Percentiles rank a stretch among this genome's conserved stretches.
Conservation (phyloP, 257 asterid genomes). For the Dorcoceras hygrometricum region DNA sequence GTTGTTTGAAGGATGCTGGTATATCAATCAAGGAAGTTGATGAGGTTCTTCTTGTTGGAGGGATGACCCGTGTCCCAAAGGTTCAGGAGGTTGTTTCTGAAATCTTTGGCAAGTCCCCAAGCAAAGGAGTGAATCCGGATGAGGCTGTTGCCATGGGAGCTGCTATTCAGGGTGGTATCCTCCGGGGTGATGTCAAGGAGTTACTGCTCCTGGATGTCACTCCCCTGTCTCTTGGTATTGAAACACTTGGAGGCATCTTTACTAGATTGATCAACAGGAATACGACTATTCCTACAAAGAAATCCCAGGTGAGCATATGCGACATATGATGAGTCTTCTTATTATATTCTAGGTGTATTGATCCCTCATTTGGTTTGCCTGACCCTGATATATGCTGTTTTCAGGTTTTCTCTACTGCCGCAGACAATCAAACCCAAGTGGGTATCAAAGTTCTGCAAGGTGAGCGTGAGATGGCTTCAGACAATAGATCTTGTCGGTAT, state of each 20-base stretch:
- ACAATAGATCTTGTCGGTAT: slow-evolving; percentile 66
- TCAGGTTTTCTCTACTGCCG: slow-evolving; percentile 69
- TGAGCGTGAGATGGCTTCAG: slow-evolving; percentile 63
- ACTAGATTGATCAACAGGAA: slow-evolving; percentile 69
- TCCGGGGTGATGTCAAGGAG: slow-evolving; percentile 71
- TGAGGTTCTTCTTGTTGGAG: slow-evolving; percentile 79
- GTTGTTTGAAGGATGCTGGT: slow-evolving; percentile 76
- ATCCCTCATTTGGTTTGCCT: background rate
- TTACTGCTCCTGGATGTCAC: slow-evolving; percentile 73
- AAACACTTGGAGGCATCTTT: slow-evolving; percentile 69
- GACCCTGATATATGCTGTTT: background rate
- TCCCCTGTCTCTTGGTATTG: slow-evolving; percentile 74
- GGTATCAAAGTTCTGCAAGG: slow-evolving; percentile 71
- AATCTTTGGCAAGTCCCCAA: slow-evolving; percentile 68
- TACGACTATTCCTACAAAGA: slow-evolving; percentile 74
- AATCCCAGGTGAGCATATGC: slow-evolving; percentile 49
- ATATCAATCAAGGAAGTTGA: slow-evolving; percentile 56
- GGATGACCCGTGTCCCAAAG: slow-evolving; percentile 76
- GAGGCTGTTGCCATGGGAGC: slow-evolving; percentile 89
- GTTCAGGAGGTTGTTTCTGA: slow-evolving; percentile 71
- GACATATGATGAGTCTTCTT: background rate
- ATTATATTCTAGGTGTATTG: background rate
- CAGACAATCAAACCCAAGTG: slow-evolving; percentile 73
- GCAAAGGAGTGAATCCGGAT: slow-evolving; percentile 81
- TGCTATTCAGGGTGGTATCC: slow-evolving; percentile 74